A percentile compares a stretch with the other conserved stretches of the same genome.
These are phyloP conservation scores for Pisolithus sp. DNA, from an alignment of 768 basidiomycete species.

Conservation along the genomic window DNA sequence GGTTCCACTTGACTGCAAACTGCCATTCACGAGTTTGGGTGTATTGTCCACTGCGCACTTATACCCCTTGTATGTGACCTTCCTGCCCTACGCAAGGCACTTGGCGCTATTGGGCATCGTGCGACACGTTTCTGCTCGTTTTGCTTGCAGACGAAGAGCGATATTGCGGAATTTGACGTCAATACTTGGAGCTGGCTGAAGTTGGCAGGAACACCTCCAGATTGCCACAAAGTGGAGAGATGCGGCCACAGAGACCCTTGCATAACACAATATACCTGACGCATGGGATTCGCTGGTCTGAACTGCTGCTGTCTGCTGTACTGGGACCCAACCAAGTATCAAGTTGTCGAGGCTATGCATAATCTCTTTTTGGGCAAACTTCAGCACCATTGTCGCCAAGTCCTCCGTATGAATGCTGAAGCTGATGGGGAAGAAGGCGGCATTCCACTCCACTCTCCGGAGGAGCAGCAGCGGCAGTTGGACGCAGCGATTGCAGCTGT, in stretches of 20 bases:
- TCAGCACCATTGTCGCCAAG: conserved; percentile 5
- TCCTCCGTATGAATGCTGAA: conserved; percentile 12
- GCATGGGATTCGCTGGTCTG: conserved; percentile 25
- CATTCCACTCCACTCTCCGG: background rate
- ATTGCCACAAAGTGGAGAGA: conserved; percentile 15
- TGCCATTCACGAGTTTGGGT: conserved; percentile 14
- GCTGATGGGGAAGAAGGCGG: background rate
- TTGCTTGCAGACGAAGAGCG: conserved; percentile 9
- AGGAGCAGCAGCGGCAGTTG: background rate
- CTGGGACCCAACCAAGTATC: conserved; percentile 25
- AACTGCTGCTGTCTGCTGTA: conserved; percentile 30
- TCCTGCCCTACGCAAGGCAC: conserved; percentile 16
- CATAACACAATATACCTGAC: conserved; percentile 6
- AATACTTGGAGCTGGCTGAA: conserved; percentile 11
- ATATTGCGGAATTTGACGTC: conserved; percentile 17
- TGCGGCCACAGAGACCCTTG: conserved; percentile 7
- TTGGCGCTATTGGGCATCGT: conserved; percentile 13
- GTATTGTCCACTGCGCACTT: conserved; percentile 22
- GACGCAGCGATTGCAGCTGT: background rate
- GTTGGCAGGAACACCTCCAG: conserved; percentile 9
- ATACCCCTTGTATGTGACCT: conserved; percentile 23
- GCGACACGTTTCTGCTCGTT: conserved; percentile 20
- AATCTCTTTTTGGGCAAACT: conserved; percentile 21
- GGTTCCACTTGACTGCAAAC: conserved; percentile 26
- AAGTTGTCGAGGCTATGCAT: conserved; percentile 34